Conservation (phyloP, 495 filamentous ascomycete species). For the Penicillium canescens region DNA sequence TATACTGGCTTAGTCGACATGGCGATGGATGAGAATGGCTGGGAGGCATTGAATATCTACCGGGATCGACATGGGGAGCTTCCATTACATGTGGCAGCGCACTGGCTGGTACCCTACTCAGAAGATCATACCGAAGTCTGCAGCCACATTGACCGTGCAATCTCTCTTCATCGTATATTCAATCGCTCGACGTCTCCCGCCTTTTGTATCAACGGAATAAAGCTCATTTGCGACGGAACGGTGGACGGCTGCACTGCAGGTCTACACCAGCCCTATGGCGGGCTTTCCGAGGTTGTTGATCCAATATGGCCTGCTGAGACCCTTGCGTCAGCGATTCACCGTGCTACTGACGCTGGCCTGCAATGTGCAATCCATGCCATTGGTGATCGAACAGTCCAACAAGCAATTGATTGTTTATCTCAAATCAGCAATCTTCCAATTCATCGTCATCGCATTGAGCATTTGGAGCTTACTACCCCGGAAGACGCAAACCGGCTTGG, state of each 20-base stretch:
- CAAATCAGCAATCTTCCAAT: conserved; percentile 24
- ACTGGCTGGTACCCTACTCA: conserved; percentile 56
- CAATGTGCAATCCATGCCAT: conserved; percentile 67
- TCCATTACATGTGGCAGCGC: conserved; percentile 53
- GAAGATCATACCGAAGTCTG: conserved; percentile 39
- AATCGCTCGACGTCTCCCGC: conserved; percentile 45
- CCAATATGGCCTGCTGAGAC: conserved; percentile 8
- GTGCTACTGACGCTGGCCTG: conserved; percentile 39
- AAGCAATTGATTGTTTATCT: conserved; percentile 55
- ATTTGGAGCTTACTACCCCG: conserved; percentile 57
- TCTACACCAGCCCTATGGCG: conserved; percentile 53
- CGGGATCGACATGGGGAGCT: conserved; percentile 27
- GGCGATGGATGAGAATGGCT: conserved; percentile 59
- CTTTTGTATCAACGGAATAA: conserved; percentile 56
- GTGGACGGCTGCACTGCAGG: conserved; percentile 61
- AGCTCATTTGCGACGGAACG: conserved; percentile 60
- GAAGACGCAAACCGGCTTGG: conserved; percentile 55
- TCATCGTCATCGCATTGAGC: conserved; percentile 60
- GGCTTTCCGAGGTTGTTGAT: not conserved
- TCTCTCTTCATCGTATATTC: conserved; percentile 43
- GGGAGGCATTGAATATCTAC: conserved; percentile 50
- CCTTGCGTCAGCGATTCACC: conserved; percentile 4
- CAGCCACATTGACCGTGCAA: conserved; percentile 53
- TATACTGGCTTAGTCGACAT: conserved; percentile 59
- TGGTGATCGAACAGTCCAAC: conserved; percentile 56